These are phyloP conservation scores for Capsicum chinense DNA, from an alignment of 257 asterid species.

Conservation along the genomic window DNA sequence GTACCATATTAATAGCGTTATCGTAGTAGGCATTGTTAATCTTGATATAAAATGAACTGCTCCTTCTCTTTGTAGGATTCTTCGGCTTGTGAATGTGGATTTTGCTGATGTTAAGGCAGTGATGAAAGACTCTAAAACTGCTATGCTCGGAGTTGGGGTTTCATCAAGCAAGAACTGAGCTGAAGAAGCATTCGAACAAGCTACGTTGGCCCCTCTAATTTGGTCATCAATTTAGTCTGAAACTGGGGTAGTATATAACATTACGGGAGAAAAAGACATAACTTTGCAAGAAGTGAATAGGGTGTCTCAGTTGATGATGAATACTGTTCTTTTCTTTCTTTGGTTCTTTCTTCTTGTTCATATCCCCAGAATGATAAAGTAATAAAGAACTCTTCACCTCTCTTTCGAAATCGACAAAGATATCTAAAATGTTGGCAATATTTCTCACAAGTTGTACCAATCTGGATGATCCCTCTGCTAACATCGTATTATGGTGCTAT, in stretches of 20 bases:
- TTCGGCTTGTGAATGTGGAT: slow-evolving; percentile 97
- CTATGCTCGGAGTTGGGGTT: slow-evolving; percentile 99
- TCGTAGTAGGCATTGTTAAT: background rate
- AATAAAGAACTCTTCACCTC: background rate
- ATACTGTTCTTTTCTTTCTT: slow-evolving; percentile 1
- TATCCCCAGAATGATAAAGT: background rate
- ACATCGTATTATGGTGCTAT: slow-evolving; percentile 96
- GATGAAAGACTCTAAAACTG: slow-evolving; percentile 99
- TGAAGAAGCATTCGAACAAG: slow-evolving; percentile 99
- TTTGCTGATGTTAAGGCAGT: slow-evolving; percentile 98
- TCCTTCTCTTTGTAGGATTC: slow-evolving; percentile 64
- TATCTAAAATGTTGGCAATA: background rate
- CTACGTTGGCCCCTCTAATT: slow-evolving; percentile 91
- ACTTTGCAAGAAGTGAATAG: slow-evolving; percentile 95
- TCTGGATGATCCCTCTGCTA: slow-evolving; percentile 96
- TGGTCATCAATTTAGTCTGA: slow-evolving; percentile 98
- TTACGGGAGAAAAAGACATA: slow-evolving; percentile 97
- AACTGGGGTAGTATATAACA: slow-evolving; percentile 95
- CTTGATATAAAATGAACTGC: slow-evolving; percentile 22
- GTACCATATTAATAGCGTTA: background rate
- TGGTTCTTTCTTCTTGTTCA: background rate
- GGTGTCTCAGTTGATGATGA: slow-evolving; percentile 81
- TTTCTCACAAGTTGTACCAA: slow-evolving; percentile 86
- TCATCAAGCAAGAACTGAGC: slow-evolving; percentile 99
- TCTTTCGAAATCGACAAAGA: background rate